Base-by-base conservation (phyloP, 495 filamentous ascomycete genomes). In the Polyplosphaeria fusca region DNA sequence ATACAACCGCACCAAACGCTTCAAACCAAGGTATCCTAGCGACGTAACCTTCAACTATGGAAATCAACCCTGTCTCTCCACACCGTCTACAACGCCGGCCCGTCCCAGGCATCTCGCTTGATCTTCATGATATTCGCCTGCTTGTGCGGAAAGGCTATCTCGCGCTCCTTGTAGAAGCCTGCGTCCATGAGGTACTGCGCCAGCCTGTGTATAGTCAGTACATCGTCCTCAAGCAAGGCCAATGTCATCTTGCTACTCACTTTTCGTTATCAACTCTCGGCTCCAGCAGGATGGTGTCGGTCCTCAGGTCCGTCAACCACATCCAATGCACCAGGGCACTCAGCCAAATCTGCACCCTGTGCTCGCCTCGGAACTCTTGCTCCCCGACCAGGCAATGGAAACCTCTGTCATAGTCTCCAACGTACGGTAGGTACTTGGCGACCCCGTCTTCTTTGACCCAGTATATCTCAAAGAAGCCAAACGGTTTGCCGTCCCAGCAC, bases 381-480 rank as follows among this genome's bases (percentile, higher is more conserved):
- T 98, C 94, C 4, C 93, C 93, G 18, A 98, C 81, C 23, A 98
- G 73, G 18, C 89, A 81, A 68, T 97, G 94, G 32, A 95, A 73
- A 0, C 94, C 93, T 11, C 93, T 77, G 66, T 96, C 94, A 69
- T 88, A 96, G 63, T 94, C 85, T 22, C 81, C 81, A 1, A 83
- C 81, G 3, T 73, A 73, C 0, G 82, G 79, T 26, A 92, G 67
- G 45, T 86, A 72, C 24, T 76, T 76, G 0, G 88, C 89, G 20
- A 98, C 67, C 1, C 72, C 71, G 66, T 97, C 94, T 68, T 98
- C 93, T 63, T 95, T 95, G 1, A 93, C 91, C 94, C 94, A 98
- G 73, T 98, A 98, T 35, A 98, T 80, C 74, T 98, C 94, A 66
- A 98, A 95, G 64, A 94, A 98, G 0, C 93, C 93, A 71, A 97